Evolutionary conservation across 2,329 filamentous ascomycete species (phyloP).

Genomic region (Aspergillus ustus): DNA sequence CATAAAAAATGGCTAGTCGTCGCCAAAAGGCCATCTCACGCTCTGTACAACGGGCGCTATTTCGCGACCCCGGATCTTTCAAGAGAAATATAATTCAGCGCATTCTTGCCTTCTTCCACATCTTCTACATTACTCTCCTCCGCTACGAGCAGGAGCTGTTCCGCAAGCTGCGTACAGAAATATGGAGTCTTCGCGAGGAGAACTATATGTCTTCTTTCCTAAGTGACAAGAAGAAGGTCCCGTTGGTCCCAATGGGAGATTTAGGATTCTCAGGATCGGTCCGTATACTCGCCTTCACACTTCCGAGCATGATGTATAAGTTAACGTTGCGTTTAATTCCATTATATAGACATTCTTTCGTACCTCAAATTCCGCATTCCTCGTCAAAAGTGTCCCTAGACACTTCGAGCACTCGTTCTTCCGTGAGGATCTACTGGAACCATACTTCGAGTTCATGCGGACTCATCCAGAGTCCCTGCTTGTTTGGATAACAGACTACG

Average conservation of each 20-base stretch:
- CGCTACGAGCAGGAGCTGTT: constrained; percentile 57
- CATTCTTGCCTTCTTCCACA: constrained; percentile 59
- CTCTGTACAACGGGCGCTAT: constrained; percentile 38
- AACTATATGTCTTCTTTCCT: constrained; percentile 61
- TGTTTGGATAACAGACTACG: constrained; percentile 73
- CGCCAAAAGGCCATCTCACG: constrained; percentile 33
- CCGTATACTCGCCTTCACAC: constrained; percentile 15
- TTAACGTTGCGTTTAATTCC: not conserved
- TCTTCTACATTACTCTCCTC: constrained; percentile 56
- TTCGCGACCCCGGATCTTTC: constrained; percentile 33
- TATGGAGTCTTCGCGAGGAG: constrained; percentile 59
- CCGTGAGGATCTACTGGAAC: constrained; percentile 65
- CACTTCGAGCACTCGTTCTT: constrained; percentile 74
- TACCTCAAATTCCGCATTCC: constrained; percentile 67
- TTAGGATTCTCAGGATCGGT: constrained; percentile 75
- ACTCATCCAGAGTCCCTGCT: constrained; percentile 64
- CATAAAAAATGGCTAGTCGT: constrained; percentile 26
- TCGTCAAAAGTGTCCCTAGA: constrained; percentile 73
- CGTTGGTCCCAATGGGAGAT: constrained; percentile 65
- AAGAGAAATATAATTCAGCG: constrained; percentile 45
- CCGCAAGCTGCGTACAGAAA: constrained; percentile 53
- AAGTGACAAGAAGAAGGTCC: constrained; percentile 43
- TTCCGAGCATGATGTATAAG: not conserved
- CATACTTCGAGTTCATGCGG: constrained; percentile 69
- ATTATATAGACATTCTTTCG: constrained; percentile 67